Conservation (phyloP, 768 basidiomycete genomes). For the Termitomyces sp. region DNA sequence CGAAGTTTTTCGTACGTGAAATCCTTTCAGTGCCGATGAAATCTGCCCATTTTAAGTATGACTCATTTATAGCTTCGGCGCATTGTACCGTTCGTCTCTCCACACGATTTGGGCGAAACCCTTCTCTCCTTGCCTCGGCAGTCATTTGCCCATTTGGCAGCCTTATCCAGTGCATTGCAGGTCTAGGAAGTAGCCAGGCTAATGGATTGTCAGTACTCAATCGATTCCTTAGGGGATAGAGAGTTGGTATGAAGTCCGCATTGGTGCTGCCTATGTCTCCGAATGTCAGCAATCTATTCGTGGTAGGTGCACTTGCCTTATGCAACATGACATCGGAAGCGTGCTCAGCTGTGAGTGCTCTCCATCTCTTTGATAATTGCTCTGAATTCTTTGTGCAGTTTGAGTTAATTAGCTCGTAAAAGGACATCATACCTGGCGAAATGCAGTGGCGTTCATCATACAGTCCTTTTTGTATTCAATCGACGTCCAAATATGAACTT, state of each 20-base stretch:
- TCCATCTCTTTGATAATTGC: background rate
- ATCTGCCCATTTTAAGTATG: background rate
- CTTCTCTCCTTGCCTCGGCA: slow-evolving; percentile 37
- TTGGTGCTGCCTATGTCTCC: slow-evolving; percentile 46
- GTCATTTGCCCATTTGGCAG: slow-evolving; percentile 44
- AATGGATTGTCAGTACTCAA: slow-evolving; percentile 34
- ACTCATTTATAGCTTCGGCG: slow-evolving; percentile 33
- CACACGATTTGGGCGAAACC: slow-evolving; percentile 39
- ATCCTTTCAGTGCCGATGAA: background rate
- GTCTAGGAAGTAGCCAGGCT: slow-evolving; percentile 30
- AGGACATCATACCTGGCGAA: slow-evolving; percentile 29
- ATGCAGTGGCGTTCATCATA: slow-evolving; percentile 49
- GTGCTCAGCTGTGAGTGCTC: slow-evolving; percentile 28
- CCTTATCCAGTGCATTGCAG: slow-evolving; percentile 37
- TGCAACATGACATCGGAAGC: slow-evolving; percentile 35
- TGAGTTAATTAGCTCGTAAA: slow-evolving; percentile 45
- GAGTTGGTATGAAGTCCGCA: slow-evolving; percentile 50
- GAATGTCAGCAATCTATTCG: slow-evolving; percentile 45
- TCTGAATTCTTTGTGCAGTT: slow-evolving; percentile 18
- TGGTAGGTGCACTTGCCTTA: slow-evolving; percentile 43
- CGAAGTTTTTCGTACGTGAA: slow-evolving; percentile 40
- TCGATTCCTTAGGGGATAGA: slow-evolving; percentile 56
- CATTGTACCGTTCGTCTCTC: slow-evolving; percentile 36
- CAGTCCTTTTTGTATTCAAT: slow-evolving; percentile 23
- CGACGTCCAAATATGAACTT: background rate